Evolutionary conservation across 352 stramenopile genomes (phyloP).

Genomic region (Globisporangium camurandrum): DNA sequence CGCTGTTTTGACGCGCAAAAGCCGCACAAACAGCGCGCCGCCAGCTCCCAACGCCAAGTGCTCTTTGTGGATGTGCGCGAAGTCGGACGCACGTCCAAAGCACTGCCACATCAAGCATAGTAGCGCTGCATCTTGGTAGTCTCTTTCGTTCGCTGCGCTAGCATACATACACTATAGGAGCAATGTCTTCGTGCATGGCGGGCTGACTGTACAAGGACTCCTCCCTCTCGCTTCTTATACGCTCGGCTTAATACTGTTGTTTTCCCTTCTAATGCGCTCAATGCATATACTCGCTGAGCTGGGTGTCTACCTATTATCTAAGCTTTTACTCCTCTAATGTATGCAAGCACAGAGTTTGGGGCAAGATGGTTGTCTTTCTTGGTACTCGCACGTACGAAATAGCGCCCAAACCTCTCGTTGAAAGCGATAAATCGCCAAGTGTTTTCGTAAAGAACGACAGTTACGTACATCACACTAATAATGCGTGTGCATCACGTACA

Average conservation of each 20-base stretch:
- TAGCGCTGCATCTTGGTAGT: conserved; percentile 3
- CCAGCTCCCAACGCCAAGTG: too few relatives aligned
- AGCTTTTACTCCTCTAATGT: neutral
- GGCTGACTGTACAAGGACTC: neutral
- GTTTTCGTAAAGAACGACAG: too few relatives aligned
- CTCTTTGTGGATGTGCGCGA: conserved; percentile 1
- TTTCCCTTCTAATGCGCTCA: neutral
- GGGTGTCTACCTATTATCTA: neutral
- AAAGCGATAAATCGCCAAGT: neutral
- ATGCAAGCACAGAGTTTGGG: neutral
- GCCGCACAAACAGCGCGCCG: too few relatives aligned
- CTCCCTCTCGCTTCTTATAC: neutral
- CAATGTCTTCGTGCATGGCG: neutral
- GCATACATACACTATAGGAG: neutral
- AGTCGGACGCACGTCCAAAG: neutral
- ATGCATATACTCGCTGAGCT: neutral
- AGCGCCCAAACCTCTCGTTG: neutral
- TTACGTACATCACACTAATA: neutral
- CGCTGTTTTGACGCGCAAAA: conserved; percentile 6
- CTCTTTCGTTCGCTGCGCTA: neutral
- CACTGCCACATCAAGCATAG: conserved; percentile 3
- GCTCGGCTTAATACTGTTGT: neutral
- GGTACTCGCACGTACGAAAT: neutral
- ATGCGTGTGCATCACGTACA: neutral
- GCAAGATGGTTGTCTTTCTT: neutral